Conservation (phyloP, 2,329 filamentous ascomycete species). For the Uncinocarpus reesii region DNA sequence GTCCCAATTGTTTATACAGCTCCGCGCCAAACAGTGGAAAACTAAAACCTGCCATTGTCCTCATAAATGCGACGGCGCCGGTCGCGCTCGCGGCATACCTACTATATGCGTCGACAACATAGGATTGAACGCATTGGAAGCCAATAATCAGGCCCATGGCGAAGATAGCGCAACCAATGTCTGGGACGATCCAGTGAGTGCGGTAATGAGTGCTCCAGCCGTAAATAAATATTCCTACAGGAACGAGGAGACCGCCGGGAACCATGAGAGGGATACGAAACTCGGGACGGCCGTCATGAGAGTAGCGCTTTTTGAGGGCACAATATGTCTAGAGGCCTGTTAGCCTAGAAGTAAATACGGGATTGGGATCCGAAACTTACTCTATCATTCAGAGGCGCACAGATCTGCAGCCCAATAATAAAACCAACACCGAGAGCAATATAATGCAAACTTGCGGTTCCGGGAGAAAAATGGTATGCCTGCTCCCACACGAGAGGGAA, state of each 20-base stretch:
- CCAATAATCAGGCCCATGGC: constrained; percentile 39
- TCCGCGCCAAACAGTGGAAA: constrained; percentile 42
- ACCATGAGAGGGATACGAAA: constrained; percentile 53
- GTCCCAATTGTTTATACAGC: constrained; percentile 29
- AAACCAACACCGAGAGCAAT: constrained; percentile 55
- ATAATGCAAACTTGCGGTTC: constrained; percentile 55
- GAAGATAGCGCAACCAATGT: constrained; percentile 45
- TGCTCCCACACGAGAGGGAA: constrained; percentile 50
- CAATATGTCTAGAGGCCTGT: constrained; percentile 21
- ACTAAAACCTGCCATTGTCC: constrained; percentile 39
- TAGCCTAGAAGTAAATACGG: neutral
- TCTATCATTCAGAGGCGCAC: constrained; percentile 26
- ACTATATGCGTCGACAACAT: constrained; percentile 32
- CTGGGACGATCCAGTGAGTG: constrained; percentile 46
- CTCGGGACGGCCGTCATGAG: constrained; percentile 40
- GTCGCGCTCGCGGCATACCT: constrained; percentile 40
- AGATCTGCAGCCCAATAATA: constrained; percentile 44
- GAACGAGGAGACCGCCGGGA: constrained; percentile 43
- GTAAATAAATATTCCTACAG: constrained; percentile 47
- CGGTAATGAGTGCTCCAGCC: constrained; percentile 46
- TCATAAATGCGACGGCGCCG: constrained; percentile 39
- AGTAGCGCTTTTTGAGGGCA: constrained; percentile 17
- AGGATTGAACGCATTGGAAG: constrained; percentile 40
- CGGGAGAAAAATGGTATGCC: constrained; percentile 46
- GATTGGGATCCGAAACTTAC: constrained; percentile 6